These are phyloP conservation scores for Yamadazyma trypodendri DNA, from an alignment of 1,139 yeast species.

Conservation along the genomic window DNA sequence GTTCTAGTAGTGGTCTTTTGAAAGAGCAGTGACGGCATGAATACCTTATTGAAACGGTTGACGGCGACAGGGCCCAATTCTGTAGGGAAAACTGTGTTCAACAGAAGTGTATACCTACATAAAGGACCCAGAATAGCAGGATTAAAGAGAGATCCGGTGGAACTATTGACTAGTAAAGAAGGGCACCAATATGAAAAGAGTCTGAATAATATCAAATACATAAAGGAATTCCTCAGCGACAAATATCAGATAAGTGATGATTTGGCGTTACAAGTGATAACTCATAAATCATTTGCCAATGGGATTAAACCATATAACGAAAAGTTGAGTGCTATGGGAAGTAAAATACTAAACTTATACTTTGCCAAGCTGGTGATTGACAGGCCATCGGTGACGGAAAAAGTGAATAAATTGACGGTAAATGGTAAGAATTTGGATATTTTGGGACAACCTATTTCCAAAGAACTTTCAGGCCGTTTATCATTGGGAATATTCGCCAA, in stretches of 20 bases:
- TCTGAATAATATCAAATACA: slow-evolving; percentile 46
- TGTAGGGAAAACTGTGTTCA: slow-evolving; percentile 1
- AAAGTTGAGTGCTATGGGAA: slow-evolving; percentile 76
- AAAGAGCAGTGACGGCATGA: slow-evolving; percentile 1
- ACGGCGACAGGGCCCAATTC: not conserved
- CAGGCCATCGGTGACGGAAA: slow-evolving; percentile 17
- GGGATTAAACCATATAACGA: slow-evolving; percentile 89
- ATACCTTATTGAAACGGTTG: not conserved
- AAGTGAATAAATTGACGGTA: slow-evolving; percentile 34
- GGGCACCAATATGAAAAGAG: slow-evolving; percentile 66
- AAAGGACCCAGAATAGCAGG: slow-evolving; percentile 70
- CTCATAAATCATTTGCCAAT: slow-evolving; percentile 93
- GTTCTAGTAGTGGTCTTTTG: not conserved
- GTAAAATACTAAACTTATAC: slow-evolving; percentile 62
- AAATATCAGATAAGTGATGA: slow-evolving; percentile 50
- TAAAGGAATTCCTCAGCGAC: slow-evolving; percentile 46
- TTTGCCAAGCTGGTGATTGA: slow-evolving; percentile 53
- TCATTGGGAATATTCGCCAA: slow-evolving; percentile 55
- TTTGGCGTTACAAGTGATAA: slow-evolving; percentile 70
- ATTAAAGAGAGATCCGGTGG: slow-evolving; percentile 71
- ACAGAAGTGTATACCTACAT: slow-evolving; percentile 38
- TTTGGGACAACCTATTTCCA: slow-evolving; percentile 57
- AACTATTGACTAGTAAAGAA: slow-evolving; percentile 53
- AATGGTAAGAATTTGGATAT: slow-evolving; percentile 62
- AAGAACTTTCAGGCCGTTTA: slow-evolving; percentile 49